Evolutionary conservation across 202 grass and related monocot genomes (phyloP), one percentile per base, ranked within the genome.

Genomic region (Panicum virgatum): DNA sequence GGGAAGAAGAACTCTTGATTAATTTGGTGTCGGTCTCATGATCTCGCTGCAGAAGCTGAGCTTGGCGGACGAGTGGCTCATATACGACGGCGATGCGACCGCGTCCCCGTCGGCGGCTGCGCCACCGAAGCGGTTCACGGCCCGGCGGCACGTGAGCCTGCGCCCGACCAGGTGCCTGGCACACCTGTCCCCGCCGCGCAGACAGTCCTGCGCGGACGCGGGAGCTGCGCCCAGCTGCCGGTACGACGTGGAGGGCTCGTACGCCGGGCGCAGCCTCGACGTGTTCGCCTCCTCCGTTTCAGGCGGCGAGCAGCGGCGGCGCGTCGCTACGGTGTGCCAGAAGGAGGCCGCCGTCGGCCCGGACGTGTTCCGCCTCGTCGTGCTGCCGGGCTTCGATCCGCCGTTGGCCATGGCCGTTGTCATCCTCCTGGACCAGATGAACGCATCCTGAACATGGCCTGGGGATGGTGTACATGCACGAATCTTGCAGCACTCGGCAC

Each of bases 341-440:
- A 97, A 97, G 87, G 86, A 97, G 44, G 89, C 79, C 27, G 84
- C 86, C 26, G 87, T 93, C 2, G 89, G 91, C 4, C 83, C 61
- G n/a, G 94, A 97, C 84, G 94, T 97, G 50, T 97, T 97, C 78
- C 72, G 76, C 34, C 89, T 97, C 43, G 25, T 90, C 26, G 91
- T 97, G 36, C 91, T 91, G 80, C 94, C 91, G 2, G 94, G 89
- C 15, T 97, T 94, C 10, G 91, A 94, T 42, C 63, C 89, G 26
- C 67, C 91, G 46, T 78, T 82, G 9, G 89, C 91, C 85, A 97
- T 94, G 94, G 94, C 86, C 62, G 80, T 97, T 52, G 94, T 97
- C 74, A 88, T 97, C 14, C 82, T 97, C 53, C 89, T 97, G 18
- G 91, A 94, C 26, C 91, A 91, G 84, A 97, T 94, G 86, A 81